These are phyloP conservation scores for Hemisphaericaspora nanyangensis DNA, from an alignment of 805 yeast species.

Conservation along the genomic window DNA sequence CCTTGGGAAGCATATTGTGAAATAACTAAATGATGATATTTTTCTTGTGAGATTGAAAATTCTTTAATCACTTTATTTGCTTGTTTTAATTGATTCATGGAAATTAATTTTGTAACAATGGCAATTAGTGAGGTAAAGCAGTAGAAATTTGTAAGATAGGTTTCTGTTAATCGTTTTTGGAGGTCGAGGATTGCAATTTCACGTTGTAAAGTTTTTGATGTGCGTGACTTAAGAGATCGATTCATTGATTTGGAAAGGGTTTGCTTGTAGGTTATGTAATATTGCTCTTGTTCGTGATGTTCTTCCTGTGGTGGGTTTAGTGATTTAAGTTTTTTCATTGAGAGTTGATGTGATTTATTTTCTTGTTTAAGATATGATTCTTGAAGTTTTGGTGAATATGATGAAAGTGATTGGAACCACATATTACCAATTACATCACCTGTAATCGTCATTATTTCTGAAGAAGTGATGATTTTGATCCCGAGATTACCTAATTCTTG, in stretches of 20 bases:
- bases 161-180: slow-evolving; percentile 28
- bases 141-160: slow-evolving; percentile 27
- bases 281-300: slow-evolving; percentile 12
- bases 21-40: slow-evolving; percentile 32
- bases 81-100: slow-evolving; percentile 35
- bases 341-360: slow-evolving; percentile 23
- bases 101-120: slow-evolving; percentile 24
- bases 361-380: slow-evolving; percentile 29
- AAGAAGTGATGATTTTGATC: slow-evolving; percentile 10
- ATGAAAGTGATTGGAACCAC: slow-evolving; percentile 32
- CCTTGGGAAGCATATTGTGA: slow-evolving; percentile 22
- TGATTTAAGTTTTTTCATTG: slow-evolving; percentile 13
- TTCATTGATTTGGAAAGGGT: slow-evolving; percentile 19
- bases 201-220: slow-evolving; percentile 18
- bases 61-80: slow-evolving; percentile 29
- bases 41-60: slow-evolving; percentile 26
- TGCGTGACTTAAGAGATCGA: slow-evolving; percentile 17
- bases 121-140: slow-evolving; percentile 23
- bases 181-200: slow-evolving; percentile 32
- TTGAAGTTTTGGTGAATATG: slow-evolving; percentile 16
- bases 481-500: slow-evolving; percentile 15
- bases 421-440: slow-evolving; percentile 38
- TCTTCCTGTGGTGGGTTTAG: slow-evolving; percentile 13
- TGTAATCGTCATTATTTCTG: slow-evolving; percentile 25
- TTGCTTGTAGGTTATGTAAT: slow-evolving; percentile 21